Evolutionary conservation across 805 yeast species (phyloP).

Genomic region (Ogataea haglerorum): DNA sequence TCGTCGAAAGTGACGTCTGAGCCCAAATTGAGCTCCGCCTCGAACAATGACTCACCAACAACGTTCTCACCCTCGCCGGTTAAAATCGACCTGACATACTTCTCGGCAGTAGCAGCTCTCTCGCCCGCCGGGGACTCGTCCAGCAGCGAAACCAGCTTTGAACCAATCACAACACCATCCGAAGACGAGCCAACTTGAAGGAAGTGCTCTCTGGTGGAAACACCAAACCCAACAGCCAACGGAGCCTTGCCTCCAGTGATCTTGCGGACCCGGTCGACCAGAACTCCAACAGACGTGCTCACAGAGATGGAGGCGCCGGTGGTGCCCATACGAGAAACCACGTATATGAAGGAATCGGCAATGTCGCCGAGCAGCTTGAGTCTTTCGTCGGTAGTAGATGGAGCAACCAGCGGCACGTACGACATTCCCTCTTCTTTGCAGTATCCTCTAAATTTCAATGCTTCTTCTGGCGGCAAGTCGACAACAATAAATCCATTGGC

Average conservation of each 20-base stretch:
- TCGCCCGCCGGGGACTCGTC: slow-evolving; percentile 59
- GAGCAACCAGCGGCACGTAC: slow-evolving; percentile 93
- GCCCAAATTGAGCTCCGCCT: slow-evolving; percentile 16
- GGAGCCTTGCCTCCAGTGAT: slow-evolving; percentile 73
- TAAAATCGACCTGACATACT: slow-evolving; percentile 66
- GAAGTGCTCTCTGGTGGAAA: slow-evolving; percentile 89
- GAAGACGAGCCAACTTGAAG: slow-evolving; percentile 72
- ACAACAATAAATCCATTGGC: slow-evolving; percentile 94
- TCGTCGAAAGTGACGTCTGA: slow-evolving; percentile 44
- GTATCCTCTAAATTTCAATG: slow-evolving; percentile 73
- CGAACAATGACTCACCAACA: slow-evolving; percentile 23
- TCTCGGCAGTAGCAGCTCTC: slow-evolving; percentile 60
- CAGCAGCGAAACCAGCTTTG: slow-evolving; percentile 70
- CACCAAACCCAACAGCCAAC: slow-evolving; percentile 96
- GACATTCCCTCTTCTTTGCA: slow-evolving; percentile 70
- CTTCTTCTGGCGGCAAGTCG: slow-evolving; percentile 98
- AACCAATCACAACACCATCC: slow-evolving; percentile 96
- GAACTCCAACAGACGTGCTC: slow-evolving; percentile 55
- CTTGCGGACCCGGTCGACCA: slow-evolving; percentile 73
- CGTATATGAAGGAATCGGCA: slow-evolving; percentile 95
- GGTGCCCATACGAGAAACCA: slow-evolving; percentile 96
- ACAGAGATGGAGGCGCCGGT: slow-evolving; percentile 83
- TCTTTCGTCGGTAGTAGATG: slow-evolving; percentile 91
- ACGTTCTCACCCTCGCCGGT: slow-evolving; percentile 46
- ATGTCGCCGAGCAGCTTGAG: slow-evolving; percentile 71